A percentile compares a stretch with the other conserved stretches of the same genome.
These are phyloP conservation scores for Agrocybe praecox DNA, from an alignment of 768 basidiomycete genomes.

Conservation along the genomic window DNA sequence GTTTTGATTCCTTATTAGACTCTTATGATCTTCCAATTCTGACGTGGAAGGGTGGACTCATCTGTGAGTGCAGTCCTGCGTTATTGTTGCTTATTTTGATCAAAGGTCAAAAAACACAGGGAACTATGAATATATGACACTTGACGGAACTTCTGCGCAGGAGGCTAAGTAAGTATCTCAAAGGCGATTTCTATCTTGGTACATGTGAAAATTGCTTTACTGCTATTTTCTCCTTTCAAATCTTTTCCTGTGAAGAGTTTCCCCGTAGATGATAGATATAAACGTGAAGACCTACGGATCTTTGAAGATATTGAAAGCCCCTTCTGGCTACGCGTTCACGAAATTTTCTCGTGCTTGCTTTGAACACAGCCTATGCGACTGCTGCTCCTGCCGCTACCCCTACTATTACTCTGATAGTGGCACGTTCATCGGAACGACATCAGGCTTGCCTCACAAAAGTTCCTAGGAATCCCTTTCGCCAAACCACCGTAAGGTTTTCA, in stretches of 20 bases:
- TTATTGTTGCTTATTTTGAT: too few relatives aligned
- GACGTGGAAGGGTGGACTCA: too few relatives aligned
- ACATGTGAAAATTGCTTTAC: too few relatives aligned
- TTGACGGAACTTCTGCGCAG: too few relatives aligned
- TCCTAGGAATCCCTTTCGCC: constrained; percentile 55
- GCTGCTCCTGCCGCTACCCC: constrained; percentile 19
- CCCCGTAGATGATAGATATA: neutral
- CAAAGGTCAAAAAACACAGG: too few relatives aligned
- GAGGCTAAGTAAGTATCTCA: too few relatives aligned
- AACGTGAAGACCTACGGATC: neutral
- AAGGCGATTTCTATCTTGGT: too few relatives aligned
- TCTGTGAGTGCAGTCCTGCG: too few relatives aligned
- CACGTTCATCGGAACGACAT: constrained; percentile 40
- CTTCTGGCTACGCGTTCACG: neutral
- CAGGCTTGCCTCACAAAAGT: constrained; percentile 36
- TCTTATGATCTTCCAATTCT: too few relatives aligned
- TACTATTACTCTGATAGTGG: constrained; percentile 43
- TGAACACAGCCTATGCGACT: constrained; percentile 17
- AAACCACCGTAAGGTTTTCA: constrained; percentile 46
- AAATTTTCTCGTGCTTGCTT: neutral
- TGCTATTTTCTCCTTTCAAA: too few relatives aligned
- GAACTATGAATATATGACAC: too few relatives aligned
- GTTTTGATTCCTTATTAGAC: too few relatives aligned
- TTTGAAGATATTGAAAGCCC: neutral
- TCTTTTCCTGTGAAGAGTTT: neutral